Evolutionary conservation across 192 early-diverging fungal genomes (phyloP).

Genomic region (Obelidium mucronatum): DNA sequence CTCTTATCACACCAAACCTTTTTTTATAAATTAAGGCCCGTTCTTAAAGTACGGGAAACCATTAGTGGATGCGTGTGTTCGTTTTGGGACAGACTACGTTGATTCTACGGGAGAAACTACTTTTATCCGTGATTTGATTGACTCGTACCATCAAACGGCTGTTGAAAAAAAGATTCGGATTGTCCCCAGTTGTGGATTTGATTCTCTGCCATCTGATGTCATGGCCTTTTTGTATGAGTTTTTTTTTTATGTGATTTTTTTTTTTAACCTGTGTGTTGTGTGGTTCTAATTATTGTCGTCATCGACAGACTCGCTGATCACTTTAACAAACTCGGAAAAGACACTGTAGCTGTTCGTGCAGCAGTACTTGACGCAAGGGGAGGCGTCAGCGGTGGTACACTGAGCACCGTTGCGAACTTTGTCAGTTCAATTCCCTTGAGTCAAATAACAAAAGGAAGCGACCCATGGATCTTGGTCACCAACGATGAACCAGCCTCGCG

Average conservation of each 20-base stretch:
- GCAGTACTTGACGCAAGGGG: constrained; percentile 52
- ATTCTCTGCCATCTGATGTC: constrained; percentile 89
- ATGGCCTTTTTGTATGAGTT: constrained; percentile 71
- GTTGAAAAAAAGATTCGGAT: constrained; percentile 70
- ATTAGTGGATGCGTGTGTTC: constrained; percentile 74
- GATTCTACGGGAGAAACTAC: constrained; percentile 88
- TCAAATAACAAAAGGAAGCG: constrained; percentile 30
- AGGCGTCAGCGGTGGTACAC: constrained; percentile 73
- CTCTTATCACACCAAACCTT: background rate
- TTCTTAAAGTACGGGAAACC: constrained; percentile 75
- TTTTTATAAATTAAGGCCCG: constrained; percentile 58
- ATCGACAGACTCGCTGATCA: constrained; percentile 48
- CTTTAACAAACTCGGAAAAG: constrained; percentile 45
- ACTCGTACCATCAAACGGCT: constrained; percentile 74
- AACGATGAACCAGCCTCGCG: constrained; percentile 6
- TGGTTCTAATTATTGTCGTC: background rate
- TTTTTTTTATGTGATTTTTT: background rate
- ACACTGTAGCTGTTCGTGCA: constrained; percentile 29
- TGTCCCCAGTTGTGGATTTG: constrained; percentile 87
- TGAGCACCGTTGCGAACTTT: constrained; percentile 49
- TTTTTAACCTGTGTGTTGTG: background rate
- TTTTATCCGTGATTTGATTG: constrained; percentile 70
- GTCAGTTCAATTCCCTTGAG: constrained; percentile 34
- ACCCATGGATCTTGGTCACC: constrained; percentile 45
- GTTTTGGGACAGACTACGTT: constrained; percentile 80